Percentiles rank a stretch among this genome's conserved stretches.
Evolutionary conservation across 768 basidiomycete genomes (phyloP).

Genomic region (Cyclocybe cylindracea): DNA sequence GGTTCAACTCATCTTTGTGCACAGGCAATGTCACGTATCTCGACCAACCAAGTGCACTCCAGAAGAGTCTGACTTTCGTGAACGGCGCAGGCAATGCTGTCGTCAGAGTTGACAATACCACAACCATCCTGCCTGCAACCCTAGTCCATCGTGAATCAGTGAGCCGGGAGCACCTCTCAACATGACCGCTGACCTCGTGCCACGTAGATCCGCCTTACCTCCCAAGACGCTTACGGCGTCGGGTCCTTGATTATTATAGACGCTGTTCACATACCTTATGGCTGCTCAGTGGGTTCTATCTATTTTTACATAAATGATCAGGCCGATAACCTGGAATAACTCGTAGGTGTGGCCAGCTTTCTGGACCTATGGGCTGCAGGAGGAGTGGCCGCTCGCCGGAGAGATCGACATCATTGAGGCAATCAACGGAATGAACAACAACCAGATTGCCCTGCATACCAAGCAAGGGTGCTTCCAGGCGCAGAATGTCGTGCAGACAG

Average conservation of each 20-base stretch:
- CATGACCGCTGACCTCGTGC: not conserved
- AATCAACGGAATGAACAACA: conserved; percentile 69
- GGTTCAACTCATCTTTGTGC: not conserved
- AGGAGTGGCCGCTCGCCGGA: conserved; percentile 44
- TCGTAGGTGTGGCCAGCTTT: conserved; percentile 49
- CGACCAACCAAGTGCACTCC: conserved; percentile 43
- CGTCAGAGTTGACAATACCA: conserved; percentile 73
- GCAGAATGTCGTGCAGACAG: conserved; percentile 42
- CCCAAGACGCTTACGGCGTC: conserved; percentile 40
- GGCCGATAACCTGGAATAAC: not conserved
- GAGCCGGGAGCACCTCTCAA: conserved; percentile 15
- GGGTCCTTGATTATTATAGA: conserved; percentile 48
- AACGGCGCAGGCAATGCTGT: conserved; percentile 65
- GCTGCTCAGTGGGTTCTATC: conserved; percentile 46
- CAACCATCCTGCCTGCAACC: conserved; percentile 38
- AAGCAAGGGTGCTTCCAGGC: conserved; percentile 39
- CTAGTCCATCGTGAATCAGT: conserved; percentile 49
- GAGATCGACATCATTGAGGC: conserved; percentile 77
- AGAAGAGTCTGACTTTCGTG: conserved; percentile 56
- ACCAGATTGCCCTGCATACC: conserved; percentile 84
- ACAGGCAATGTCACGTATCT: conserved; percentile 68
- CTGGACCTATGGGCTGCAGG: conserved; percentile 45
- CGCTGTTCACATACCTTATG: conserved; percentile 48
- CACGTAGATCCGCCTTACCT: conserved; percentile 44
- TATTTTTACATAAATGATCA: not conserved